These are phyloP conservation scores for Aureobasidium sp. DNA, from an alignment of 2,329 filamentous ascomycete species.

Conservation along the genomic window DNA sequence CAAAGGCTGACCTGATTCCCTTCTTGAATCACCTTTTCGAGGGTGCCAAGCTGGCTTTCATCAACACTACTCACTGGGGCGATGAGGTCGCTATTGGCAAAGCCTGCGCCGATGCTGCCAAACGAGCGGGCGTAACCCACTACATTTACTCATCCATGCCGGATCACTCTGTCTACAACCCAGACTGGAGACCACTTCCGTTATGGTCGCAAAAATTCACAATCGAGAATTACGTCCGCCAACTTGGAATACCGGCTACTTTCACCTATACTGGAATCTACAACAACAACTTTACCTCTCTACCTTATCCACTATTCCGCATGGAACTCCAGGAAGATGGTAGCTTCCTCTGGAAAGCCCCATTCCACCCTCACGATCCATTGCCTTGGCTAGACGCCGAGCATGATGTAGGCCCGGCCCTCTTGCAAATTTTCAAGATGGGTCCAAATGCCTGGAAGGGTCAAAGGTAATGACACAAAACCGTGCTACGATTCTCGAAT, in stretches of 20 bases:
- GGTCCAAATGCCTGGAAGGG: slow-evolving; percentile 77
- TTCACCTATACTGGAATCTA: slow-evolving; percentile 97
- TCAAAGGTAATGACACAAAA: slow-evolving; percentile 46
- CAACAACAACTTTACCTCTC: slow-evolving; percentile 96
- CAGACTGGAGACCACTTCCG: slow-evolving; percentile 72
- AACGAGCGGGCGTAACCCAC: slow-evolving; percentile 74
- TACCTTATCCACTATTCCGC: slow-evolving; percentile 88
- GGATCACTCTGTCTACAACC: slow-evolving; percentile 74
- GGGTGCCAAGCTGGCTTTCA: slow-evolving; percentile 82
- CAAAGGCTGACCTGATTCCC: slow-evolving; percentile 20
- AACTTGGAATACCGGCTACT: slow-evolving; percentile 74
- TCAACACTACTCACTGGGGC: slow-evolving; percentile 96
- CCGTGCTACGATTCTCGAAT: not conserved
- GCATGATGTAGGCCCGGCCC: slow-evolving; percentile 86
- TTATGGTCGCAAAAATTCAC: slow-evolving; percentile 90
- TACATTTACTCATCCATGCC: slow-evolving; percentile 98
- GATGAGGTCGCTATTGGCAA: slow-evolving; percentile 87
- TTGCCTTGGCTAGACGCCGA: slow-evolving; percentile 95
- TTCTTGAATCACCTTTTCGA: slow-evolving; percentile 48
- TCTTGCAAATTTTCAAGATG: slow-evolving; percentile 93
- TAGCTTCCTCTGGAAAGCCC: slow-evolving; percentile 85
- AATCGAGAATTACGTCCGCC: slow-evolving; percentile 82
- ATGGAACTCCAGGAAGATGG: slow-evolving; percentile 82
- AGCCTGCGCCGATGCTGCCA: slow-evolving; percentile 81
- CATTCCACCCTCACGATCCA: slow-evolving; percentile 81